These are phyloP conservation scores for Naganishia kalamii DNA, from an alignment of 768 basidiomycete genomes.

Conservation along the genomic window DNA sequence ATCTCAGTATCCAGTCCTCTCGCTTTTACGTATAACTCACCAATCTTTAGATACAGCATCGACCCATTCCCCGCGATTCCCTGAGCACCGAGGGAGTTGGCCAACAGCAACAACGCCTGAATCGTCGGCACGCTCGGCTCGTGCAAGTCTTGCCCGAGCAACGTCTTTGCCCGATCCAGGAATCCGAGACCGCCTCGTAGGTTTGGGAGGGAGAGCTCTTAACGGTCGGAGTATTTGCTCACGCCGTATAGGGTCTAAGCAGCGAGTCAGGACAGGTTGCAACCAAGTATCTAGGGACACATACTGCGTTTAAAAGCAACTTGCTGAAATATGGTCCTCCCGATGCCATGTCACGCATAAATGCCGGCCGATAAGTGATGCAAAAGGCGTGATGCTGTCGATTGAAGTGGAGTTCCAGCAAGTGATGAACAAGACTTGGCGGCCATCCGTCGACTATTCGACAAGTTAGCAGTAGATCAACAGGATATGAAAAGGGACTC, in stretches of 20 bases:
- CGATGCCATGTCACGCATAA: conserved; percentile 29
- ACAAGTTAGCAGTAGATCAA: neutral
- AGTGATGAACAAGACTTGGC: conserved; percentile 28
- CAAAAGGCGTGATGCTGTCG: conserved; percentile 29
- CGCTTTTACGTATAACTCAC: conserved; percentile 23
- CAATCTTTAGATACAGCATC: conserved; percentile 16
- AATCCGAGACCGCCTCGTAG: conserved; percentile 24
- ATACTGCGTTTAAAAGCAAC: conserved; percentile 29
- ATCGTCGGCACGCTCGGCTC: conserved; percentile 28
- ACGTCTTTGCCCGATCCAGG: conserved; percentile 23
- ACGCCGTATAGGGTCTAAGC: conserved; percentile 26
- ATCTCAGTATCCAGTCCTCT: too few species aligned
- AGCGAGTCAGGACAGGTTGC: neutral
- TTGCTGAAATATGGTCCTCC: conserved; percentile 27
- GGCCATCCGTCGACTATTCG: conserved; percentile 24
- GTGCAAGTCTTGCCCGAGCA: conserved; percentile 29
- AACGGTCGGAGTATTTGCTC: conserved; percentile 27
- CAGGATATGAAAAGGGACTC: neutral
- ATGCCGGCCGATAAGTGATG: conserved; percentile 30
- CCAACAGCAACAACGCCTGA: conserved; percentile 29
- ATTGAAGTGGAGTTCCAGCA: conserved; percentile 32
- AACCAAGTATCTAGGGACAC: neutral
- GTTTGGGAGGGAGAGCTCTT: conserved; percentile 20
- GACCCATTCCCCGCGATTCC: conserved; percentile 23
- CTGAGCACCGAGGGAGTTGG: conserved; percentile 28